Evolutionary conservation across 768 basidiomycete genomes (phyloP), one percentile per base, ranked within the genome.

Genomic region (Pulveroboletus sp.): DNA sequence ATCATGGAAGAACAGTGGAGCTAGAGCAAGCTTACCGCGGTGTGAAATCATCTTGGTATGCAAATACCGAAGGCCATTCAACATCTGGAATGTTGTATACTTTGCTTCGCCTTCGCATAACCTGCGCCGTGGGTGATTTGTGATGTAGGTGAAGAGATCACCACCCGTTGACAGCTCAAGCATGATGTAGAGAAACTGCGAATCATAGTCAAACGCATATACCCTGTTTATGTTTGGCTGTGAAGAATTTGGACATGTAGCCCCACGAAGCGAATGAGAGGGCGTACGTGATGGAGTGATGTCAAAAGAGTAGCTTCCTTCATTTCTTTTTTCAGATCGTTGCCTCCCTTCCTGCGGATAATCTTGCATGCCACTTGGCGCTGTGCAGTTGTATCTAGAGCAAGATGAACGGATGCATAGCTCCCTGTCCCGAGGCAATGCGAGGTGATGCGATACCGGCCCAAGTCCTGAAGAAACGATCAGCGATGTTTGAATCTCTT

Each of bases 61-160:
- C 38, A 91, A 70, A 62, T 90, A 88, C 23, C 73, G 73, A 39
- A 91, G 67, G 2, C 82, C 89, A 45, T 79, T 75, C n/a, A 90
- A 67, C 17, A 90, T 66, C 64, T 92, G 89, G 58, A 79, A 91
- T 75, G 86, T 86, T 45, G 89, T 82, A 62, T 88, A 92, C 67
- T 90, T 89, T 7, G 84, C 81, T 66, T 92, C 89, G 14, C 86
- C 84, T 70, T 90, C 86, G 53, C 81, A 82, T 16, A 92, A 73
- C 47, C 73, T 78, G 29, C 69, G 71, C 22, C 77, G 76, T 16
- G 76, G 69, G 51, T 81, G 76, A 47, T 75, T 81, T 14, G 80
- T 81, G 55, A 92, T 85, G 65, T 91, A 90, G 3, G 86, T 87
- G 65, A 91, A 91, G n/a, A 92, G 76, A 60, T 92, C 89, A 20